These are phyloP conservation scores for Capsicum baccatum DNA, from an alignment of 257 asterid species.

Conservation along the genomic window DNA sequence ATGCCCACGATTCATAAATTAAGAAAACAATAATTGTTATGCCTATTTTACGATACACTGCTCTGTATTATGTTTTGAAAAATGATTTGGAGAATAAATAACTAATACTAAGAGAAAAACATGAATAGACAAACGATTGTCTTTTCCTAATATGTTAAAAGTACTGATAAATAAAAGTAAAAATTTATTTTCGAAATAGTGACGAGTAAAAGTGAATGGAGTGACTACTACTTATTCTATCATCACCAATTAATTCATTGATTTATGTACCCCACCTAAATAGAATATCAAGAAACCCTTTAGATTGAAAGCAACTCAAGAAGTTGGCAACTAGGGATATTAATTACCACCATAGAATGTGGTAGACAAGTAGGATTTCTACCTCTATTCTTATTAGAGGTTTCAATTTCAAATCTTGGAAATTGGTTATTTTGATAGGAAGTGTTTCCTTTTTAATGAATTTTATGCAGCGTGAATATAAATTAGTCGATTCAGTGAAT, in stretches of 20 bases:
- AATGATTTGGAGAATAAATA: too few species aligned
- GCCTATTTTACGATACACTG: too few species aligned
- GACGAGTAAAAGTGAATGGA: too few species aligned
- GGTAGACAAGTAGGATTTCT: too few species aligned
- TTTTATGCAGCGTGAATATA: not conserved
- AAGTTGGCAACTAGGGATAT: not conserved
- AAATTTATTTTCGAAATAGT: too few species aligned
- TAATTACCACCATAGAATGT: not conserved
- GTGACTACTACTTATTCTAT: not conserved
- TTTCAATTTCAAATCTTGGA: not conserved
- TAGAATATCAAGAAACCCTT: not conserved
- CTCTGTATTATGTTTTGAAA: too few species aligned
- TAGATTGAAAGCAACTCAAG: slow-evolving; percentile 9
- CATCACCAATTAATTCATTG: not conserved
- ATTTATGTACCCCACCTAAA: not conserved
- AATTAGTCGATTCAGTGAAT: not conserved
- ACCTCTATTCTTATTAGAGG: not conserved
- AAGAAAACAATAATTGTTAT: too few species aligned
- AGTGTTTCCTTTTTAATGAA: not conserved
- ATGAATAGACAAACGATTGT: too few species aligned
- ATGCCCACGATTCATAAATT: too few species aligned
- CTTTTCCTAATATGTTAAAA: too few species aligned
- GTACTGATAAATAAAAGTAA: too few species aligned
- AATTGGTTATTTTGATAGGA: not conserved
- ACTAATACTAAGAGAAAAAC: too few species aligned